Evolutionary conservation across 2,329 filamentous ascomycete genomes (phyloP).

Genomic region (Ustulina deusta): DNA sequence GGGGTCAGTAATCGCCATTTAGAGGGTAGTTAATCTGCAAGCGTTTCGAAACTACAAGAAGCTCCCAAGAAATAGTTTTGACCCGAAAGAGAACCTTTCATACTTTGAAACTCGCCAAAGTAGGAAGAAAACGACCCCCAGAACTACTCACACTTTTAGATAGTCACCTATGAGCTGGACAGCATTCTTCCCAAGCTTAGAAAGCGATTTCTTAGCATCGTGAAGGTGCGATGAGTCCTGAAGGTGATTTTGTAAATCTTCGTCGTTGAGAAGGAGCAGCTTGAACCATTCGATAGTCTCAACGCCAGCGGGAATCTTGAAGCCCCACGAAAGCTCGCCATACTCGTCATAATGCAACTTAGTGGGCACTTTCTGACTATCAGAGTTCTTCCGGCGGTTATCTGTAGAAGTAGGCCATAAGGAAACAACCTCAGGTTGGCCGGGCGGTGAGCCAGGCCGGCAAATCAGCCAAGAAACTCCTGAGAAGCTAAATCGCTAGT

Average conservation of each 20-base stretch:
- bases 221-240: slow-evolving; percentile 40
- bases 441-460: neutral
- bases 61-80: too few relatives aligned
- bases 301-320: slow-evolving; percentile 42
- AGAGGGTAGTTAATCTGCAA: neutral
- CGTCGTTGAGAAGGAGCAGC: slow-evolving; percentile 52
- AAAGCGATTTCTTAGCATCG: slow-evolving; percentile 5
- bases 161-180: slow-evolving; percentile 36
- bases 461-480: slow-evolving; percentile 32
- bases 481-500: slow-evolving; percentile 21
- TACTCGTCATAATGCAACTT: slow-evolving; percentile 18
- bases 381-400: slow-evolving; percentile 12
- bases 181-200: slow-evolving; percentile 35
- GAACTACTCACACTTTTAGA: slow-evolving; percentile 1
- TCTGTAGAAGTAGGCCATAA: slow-evolving; percentile 20
- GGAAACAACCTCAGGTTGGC: slow-evolving; percentile 19
- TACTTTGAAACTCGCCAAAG: too few relatives aligned
- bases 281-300: slow-evolving; percentile 57
- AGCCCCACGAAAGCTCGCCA: slow-evolving; percentile 49
- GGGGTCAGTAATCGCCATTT: neutral
- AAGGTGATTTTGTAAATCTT: slow-evolving; percentile 47
- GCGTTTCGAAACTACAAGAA: neutral
- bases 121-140: too few relatives aligned
- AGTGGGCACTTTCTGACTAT: slow-evolving; percentile 27
- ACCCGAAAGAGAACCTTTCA: too few relatives aligned